Evolutionary conservation across 306 rosid genomes (phyloP), one percentile per base, ranked within the genome.

Genomic region (Myrica gale): DNA sequence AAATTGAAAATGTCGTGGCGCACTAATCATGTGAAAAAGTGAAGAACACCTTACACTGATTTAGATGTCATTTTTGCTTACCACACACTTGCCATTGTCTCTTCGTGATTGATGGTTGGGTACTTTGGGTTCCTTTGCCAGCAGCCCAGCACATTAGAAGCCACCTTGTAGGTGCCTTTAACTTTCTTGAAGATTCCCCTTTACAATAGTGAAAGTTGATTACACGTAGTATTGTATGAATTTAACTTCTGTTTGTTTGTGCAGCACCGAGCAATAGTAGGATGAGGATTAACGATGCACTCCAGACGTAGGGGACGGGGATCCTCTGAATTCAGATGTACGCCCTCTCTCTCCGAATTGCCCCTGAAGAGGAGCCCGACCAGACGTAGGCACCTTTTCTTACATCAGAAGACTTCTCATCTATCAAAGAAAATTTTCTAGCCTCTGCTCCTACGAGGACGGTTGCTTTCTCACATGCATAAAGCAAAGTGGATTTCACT

Each of bases 141-240:
- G n/a, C n/a, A n/a, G n/a, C n/a, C n/a, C n/a, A n/a, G 70, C 21
- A 66, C 9, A 66, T 66, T n/a, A 66, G 23, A 41, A 15, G 32
- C 15, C 70, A 13, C 15, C 70, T 63, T 66, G 32, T 50, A 66
- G 70, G 50, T 66, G 70, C 12, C 17, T 66, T 41, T 66, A 20
- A 66, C 50, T 17, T 44, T 66, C 70, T n/a, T 66, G 32, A n/a
- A 42, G 70, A 48, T 17, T 42, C 15, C 6, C 9, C 32, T n/a
- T 32, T 13, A 39, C 21, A 6, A n/a, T 63, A 15, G 12, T 15
- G 46, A 16, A 39, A 63, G n/a, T 63, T 16, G 5, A 37, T 63
- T 13, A 3, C 9, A 4, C 19, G 9, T 7, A 42, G 20, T 42
- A 42, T 41, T 66, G 3, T 39, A 15, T 41, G 11, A 13, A 65